Percentiles rank a stretch among this genome's conserved stretches.
phyloP scores from a whole-genome alignment of 2,329 filamentous ascomycete genomes.

The Epichloe festucae region DNA sequence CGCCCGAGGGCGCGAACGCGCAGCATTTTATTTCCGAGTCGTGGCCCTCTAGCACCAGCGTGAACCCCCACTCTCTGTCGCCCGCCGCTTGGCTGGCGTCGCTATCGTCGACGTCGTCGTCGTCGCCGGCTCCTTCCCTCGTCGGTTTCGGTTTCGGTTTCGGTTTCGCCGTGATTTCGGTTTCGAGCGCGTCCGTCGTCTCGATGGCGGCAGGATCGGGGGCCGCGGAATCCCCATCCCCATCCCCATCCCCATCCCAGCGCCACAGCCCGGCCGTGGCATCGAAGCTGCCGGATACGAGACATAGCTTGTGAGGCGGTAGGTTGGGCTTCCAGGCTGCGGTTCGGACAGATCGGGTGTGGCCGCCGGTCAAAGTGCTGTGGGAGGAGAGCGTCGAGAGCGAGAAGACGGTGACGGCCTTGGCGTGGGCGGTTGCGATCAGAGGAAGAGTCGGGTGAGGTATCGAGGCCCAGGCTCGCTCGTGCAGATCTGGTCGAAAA shows the following conservation, averaged over 20 bases:
- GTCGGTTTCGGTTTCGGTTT: neutral
- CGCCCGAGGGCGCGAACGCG: constrained; percentile 62
- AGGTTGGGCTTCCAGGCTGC: constrained; percentile 76
- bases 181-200: constrained; percentile 21
- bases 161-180: constrained; percentile 23
- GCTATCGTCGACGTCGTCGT: neutral
- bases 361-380: constrained; percentile 70
- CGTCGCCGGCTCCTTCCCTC: constrained; percentile 5
- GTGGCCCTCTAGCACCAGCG: constrained; percentile 84
- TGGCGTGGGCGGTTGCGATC: constrained; percentile 77
- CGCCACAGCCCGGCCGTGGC: constrained; percentile 79
- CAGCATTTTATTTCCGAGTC: constrained; percentile 85
- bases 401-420: constrained; percentile 80
- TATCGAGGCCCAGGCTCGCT: constrained; percentile 73
- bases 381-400: constrained; percentile 68
- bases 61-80: constrained; percentile 83
- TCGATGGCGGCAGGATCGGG: constrained; percentile 12
- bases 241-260: constrained; percentile 35
- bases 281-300: constrained; percentile 91
- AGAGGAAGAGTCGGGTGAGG: constrained; percentile 82
- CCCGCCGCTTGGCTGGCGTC: constrained; percentile 4
- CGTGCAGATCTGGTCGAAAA: constrained; percentile 44
- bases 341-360: constrained; percentile 78
- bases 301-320: constrained; percentile 50
- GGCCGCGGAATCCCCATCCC: constrained; percentile 17